Percentiles rank a stretch among this genome's conserved stretches.
These are phyloP conservation scores for Penicillium crustosum DNA, from an alignment of 2,329 filamentous ascomycete genomes.

Conservation along the genomic window DNA sequence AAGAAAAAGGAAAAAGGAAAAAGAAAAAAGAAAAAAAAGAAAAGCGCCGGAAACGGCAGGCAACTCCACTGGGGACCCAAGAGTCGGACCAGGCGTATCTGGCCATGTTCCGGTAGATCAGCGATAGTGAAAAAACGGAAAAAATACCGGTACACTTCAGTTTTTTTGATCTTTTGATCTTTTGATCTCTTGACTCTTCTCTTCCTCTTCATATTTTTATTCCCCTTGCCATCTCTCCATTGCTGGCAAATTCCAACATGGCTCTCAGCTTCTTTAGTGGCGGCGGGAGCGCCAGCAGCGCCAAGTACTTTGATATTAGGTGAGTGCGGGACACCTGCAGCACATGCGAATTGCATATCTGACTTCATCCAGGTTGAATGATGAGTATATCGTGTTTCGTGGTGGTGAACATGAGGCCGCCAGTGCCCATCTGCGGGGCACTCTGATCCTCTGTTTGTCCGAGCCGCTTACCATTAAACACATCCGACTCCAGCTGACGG, in stretches of 20 bases:
- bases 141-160: slow-evolving; percentile 21
- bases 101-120: slow-evolving; percentile 39
- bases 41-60: slow-evolving; percentile 33
- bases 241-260: slow-evolving; percentile 33
- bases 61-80: slow-evolving; percentile 34
- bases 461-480: slow-evolving; percentile 70
- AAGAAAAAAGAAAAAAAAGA: background rate
- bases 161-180: background rate
- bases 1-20: background rate
- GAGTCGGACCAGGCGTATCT: slow-evolving; percentile 49
- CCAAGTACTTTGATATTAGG: slow-evolving; percentile 53
- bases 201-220: background rate
- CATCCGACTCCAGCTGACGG: slow-evolving; percentile 69
- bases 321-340: slow-evolving; percentile 25
- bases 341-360: slow-evolving; percentile 14
- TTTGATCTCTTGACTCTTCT: background rate
- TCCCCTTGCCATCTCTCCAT: slow-evolving; percentile 8
- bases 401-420: slow-evolving; percentile 73
- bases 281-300: slow-evolving; percentile 44
- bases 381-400: slow-evolving; percentile 76
- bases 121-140: slow-evolving; percentile 21
- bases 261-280: slow-evolving; percentile 49
- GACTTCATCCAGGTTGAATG: slow-evolving; percentile 61
- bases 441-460: slow-evolving; percentile 70
- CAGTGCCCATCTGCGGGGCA: slow-evolving; percentile 71